Base-by-base conservation (phyloP, 441 rosid species). In the Gossypium trilobum region DNA sequence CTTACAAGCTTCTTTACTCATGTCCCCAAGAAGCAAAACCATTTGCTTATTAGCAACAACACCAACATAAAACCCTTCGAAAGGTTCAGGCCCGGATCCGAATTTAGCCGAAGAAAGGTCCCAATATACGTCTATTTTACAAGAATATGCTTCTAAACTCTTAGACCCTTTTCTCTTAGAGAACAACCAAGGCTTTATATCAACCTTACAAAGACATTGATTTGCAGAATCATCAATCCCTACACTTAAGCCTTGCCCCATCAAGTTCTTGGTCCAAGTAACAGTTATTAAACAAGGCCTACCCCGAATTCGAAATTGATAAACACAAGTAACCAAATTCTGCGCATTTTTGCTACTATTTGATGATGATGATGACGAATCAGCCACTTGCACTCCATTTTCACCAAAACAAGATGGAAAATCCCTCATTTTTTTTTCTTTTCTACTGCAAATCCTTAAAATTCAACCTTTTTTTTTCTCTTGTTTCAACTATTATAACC, bases 351-450 rank as follows among this genome's bases (percentile, higher is more conserved):
- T 91, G n/a, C 81, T 77, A 6, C 83, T 66, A 74, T 27, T 81
- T 20, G 95, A 86, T 19, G 91, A 78, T 5, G 95, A 84, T 11
- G 89, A 84, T 31, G 36, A 31, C 9, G 89, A 87, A 80, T 91
- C 92, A n/a, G 92, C 86, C 16, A 89, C 83, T 70, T 89, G 98
- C 4, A 91, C 90, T 31, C 95, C 92, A 78, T 75, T 91, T 79
- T 93, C 95, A 50, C 97, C 90, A 46, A 91, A 93, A 76, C 98
- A 93, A 82, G 98, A 91, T 13, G 97, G 95, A 58, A 93, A 93
- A 80, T 91, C 97, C 65, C 85, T 93, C 95, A 92, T 23, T 23
- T 92, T 68, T 80, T 33, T 11, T 56, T 6, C 14, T n/a, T 22
- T 5, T 48, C 22, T 68, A 64, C 75, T 56, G 23, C 80, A 79